Conservation (phyloP, 345 rosid genomes). For the Ceriops decandra region DNA sequence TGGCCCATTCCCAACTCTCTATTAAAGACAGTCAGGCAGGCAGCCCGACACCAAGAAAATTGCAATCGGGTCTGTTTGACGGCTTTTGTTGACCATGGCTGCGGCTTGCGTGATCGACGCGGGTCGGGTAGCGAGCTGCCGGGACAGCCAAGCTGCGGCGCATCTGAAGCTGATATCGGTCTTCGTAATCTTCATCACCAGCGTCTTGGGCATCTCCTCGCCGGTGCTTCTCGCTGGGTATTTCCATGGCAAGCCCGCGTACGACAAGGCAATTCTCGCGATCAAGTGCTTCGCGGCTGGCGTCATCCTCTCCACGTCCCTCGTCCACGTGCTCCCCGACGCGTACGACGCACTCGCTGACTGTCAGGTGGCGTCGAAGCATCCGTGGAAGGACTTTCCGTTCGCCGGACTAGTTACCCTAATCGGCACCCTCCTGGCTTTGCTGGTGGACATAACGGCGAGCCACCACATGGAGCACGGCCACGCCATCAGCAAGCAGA, state of each 20-base stretch:
- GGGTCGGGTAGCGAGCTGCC: constrained; percentile 50
- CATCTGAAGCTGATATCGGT: constrained; percentile 69
- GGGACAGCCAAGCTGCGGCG: constrained; percentile 55
- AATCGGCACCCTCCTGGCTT: constrained; percentile 59
- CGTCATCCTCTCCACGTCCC: constrained; percentile 85
- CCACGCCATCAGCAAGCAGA: constrained; percentile 20
- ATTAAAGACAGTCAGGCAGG: too few relatives aligned
- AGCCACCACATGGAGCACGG: constrained; percentile 67
- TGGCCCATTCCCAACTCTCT: too few relatives aligned
- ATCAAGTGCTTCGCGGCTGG: constrained; percentile 98
- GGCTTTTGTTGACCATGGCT: constrained; percentile 26
- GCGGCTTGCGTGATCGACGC: constrained; percentile 47
- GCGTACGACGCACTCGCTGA: constrained; percentile 71
- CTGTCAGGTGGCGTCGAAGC: constrained; percentile 66
- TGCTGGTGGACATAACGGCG: constrained; percentile 79
- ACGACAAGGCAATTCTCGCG: constrained; percentile 60
- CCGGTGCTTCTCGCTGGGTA: constrained; percentile 70
- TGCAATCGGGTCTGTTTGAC: too few relatives aligned
- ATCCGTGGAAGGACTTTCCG: constrained; percentile 90
- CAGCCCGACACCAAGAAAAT: too few relatives aligned
- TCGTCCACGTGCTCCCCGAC: constrained; percentile 90
- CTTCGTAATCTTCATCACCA: constrained; percentile 61
- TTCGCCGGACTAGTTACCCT: constrained; percentile 76
- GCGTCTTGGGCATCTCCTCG: constrained; percentile 60
- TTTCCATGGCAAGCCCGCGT: constrained; percentile 74